Evolutionary conservation across 2,329 filamentous ascomycete genomes (phyloP), one percentile per base, ranked within the genome.

Genomic region (Trichoderma afroharzianum): DNA sequence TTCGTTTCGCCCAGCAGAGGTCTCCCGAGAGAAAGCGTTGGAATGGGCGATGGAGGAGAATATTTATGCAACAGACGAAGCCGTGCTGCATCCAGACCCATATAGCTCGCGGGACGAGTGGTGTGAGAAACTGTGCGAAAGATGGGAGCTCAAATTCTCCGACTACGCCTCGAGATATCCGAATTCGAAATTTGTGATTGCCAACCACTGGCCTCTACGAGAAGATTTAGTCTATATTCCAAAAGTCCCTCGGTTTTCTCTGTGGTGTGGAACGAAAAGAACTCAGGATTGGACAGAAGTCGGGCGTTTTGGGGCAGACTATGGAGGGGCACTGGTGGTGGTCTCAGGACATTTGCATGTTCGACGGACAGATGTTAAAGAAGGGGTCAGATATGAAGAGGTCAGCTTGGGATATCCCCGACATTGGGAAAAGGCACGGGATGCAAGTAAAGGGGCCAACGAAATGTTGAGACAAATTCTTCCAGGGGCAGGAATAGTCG

Each of bases 211-310:
- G 66, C 66, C 66, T 6, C 28, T 68, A 33, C 55, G 66, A 33
- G 66, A 68, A 24, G 66, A 68, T 15, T 50, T 68, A 24, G 24
- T 68, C 26, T 50, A 21, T 9, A 68, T 68, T 14, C 66, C 66
- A 33, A 68, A 50, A n/a, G 58, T 68, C 9, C 66, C 66, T n/a
- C 66, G 66, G n/a, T 68, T 68, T 15, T 61, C 66, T 33, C 36
- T 68, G 28, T 68, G 66, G 66, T 68, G 66, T 26, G 66, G 66
- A 26, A 68, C 66, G 4, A 68, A 68, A 30, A 61, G 66, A 39
- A 68, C 66, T 5, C 55, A 24, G 11, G 55, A 68, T 26, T 68
- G 66, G 66, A 21, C 26, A 24, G n/a, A 59, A 21, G 14, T n/a
- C 30, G 66, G 66, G 7, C 55, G 57, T 50, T 68, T 68, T 14